Conservation (phyloP, 177 flowering plant genomes). For the Vitis hybrid region DNA sequence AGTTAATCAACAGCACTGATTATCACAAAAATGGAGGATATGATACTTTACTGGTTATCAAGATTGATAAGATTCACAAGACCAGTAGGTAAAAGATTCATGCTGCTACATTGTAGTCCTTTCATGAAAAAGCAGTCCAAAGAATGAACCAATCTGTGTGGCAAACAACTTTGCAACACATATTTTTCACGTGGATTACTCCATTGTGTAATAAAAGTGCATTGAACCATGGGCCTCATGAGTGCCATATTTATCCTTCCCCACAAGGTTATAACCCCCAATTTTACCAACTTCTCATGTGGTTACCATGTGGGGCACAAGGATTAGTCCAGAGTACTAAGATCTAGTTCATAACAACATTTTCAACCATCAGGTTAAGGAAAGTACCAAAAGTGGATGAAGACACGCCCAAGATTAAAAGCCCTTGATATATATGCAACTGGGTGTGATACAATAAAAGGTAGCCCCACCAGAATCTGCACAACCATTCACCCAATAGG, state of each 20-base stretch:
- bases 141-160: not conserved
- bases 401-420: constrained; percentile 93
- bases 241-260: too few species aligned
- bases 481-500: constrained; percentile 28
- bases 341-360: too few species aligned
- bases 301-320: too few species aligned
- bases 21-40: not conserved
- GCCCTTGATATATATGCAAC: constrained; percentile 74
- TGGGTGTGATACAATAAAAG: constrained; percentile 77
- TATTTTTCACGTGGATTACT: too few species aligned
- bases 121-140: not conserved
- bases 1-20: not conserved
- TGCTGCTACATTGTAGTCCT: not conserved
- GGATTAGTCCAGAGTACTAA: too few species aligned
- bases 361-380: not conserved
- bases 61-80: not conserved
- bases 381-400: constrained; percentile 91
- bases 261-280: too few species aligned
- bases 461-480: constrained; percentile 85
- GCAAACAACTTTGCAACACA: too few species aligned
- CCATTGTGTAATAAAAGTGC: too few species aligned
- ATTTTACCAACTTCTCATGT: too few species aligned
- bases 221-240: too few species aligned
- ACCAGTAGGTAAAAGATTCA: not conserved
- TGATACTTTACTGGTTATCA: constrained; percentile 1